A percentile compares a stretch with the other conserved stretches of the same genome.
These are phyloP conservation scores for Clonostachys solani DNA, from an alignment of 2,329 filamentous ascomycete species.

Conservation along the genomic window DNA sequence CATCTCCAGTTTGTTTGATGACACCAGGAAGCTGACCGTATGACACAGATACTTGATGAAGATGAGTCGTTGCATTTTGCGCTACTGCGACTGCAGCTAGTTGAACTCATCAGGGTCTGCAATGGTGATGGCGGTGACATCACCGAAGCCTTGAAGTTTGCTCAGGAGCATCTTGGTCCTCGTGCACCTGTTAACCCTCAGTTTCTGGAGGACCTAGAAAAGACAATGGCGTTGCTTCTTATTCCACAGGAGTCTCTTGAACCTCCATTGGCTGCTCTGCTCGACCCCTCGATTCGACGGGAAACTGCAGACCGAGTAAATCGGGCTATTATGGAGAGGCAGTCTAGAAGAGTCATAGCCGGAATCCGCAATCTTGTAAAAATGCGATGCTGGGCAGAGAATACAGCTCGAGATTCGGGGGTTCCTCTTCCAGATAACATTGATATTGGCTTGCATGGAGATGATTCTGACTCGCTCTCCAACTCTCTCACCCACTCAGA, in stretches of 20 bases:
- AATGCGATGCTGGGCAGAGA: slow-evolving; percentile 82
- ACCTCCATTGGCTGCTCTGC: slow-evolving; percentile 68
- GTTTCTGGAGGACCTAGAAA: slow-evolving; percentile 83
- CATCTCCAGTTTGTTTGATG: slow-evolving; percentile 12
- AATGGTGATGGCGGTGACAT: slow-evolving; percentile 69
- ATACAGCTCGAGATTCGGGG: slow-evolving; percentile 39
- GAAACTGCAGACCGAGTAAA: slow-evolving; percentile 88
- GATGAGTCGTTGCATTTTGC: slow-evolving; percentile 84
- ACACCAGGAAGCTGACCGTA: slow-evolving; percentile 1
- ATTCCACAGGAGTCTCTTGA: slow-evolving; percentile 79
- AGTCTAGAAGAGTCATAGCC: slow-evolving; percentile 71
- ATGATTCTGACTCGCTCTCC: slow-evolving; percentile 19
- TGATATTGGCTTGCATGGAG: slow-evolving; percentile 28
- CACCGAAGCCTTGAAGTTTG: slow-evolving; percentile 76
- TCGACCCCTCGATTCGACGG: slow-evolving; percentile 75
- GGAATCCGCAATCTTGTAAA: slow-evolving; percentile 78
- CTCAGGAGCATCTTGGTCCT: slow-evolving; percentile 80
- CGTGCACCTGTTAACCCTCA: slow-evolving; percentile 76
- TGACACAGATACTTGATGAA: slow-evolving; percentile 75
- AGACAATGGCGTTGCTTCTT: slow-evolving; percentile 88
- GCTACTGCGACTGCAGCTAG: slow-evolving; percentile 82
- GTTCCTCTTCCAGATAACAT: slow-evolving; percentile 23
- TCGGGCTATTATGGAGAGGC: slow-evolving; percentile 73
- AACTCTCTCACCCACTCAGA: not conserved
- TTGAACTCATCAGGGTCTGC: slow-evolving; percentile 84